Base-by-base conservation (phyloP, 495 filamentous ascomycete genomes). In the Neurospora tetrasperma region DNA sequence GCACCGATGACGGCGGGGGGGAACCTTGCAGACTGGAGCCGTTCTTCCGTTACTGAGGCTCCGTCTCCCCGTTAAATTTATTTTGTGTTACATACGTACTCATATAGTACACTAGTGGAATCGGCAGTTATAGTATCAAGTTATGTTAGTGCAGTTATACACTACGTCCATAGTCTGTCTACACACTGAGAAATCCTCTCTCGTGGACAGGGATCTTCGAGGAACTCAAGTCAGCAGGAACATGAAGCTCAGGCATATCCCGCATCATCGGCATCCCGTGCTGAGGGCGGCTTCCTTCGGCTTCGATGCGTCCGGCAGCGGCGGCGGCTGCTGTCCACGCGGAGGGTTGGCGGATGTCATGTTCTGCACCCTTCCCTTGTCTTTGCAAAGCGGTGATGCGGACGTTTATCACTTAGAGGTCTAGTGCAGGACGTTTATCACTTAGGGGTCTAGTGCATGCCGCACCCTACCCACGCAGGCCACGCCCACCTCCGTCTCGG, bases 391-490 rank as follows among this genome's bases (percentile, higher is more conserved):
- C 43, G 43, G 42, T 27, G 40, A 62, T 70, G 72, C 40, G 68
- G 72, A 35, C 20, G 10, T 62, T 72, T 72, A 46, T 75, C 74
- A 73, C 71, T 75, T 75, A 71, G 74, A 14, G 42, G 42, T 42
- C 42, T 42, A 42, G 42, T 42, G 42, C 42, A 42, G 62, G 71
- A 31, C n/a, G 20, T 54, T 72, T 72, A 44, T 75, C 74, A 73
- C 71, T 75, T 75, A 71, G 74, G 69, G 74, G 74, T 73, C 70
- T 75, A 75, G 74, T 54, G 74, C 68, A 35, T 39, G 48, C 71
- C 48, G 48, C 48, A 59, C 27, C 23, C 20, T 48, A 23, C 46
- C 46, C 46, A 54, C 46, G 46, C 20, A 38, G 5, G 35, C 46
- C 46, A 41, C 39, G 7, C 5, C 39, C 39, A 39, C 7, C 39